Base-by-base conservation (phyloP, 2,329 filamentous ascomycete genomes). In the Ophiostoma quercus region DNA sequence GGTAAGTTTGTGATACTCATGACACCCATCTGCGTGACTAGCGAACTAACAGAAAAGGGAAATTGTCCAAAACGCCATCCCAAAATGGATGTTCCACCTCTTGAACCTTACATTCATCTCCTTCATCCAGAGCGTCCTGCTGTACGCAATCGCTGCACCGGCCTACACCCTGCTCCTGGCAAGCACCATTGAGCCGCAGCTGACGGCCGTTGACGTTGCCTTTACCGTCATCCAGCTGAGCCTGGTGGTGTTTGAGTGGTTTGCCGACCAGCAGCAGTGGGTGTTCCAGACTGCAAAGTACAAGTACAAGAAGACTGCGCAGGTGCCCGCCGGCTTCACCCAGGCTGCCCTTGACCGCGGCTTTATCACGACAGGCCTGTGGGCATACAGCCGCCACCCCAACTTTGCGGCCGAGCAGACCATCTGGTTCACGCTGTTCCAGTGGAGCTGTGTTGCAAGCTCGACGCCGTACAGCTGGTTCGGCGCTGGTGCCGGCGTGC, bases 241-340 rank as follows among this genome's bases (percentile, higher is more conserved):
- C 19, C 79, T 91, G 60, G 81, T 90, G 11, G 72, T 86, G 4
- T 84, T 86, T 67, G 94, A 97, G 76, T 92, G 86, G 79, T 86
- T 97, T 76, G 92, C 92, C 76, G 95, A 99, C 78, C 89, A 94
- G 73, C 92, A 97, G 78, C 94, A 97, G 80, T 99, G 94, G 94
- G 84, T 87, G 73, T 99, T 88, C 81, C 94, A 99, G 78, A 80
- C 81, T 19, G 94, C 93, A 67, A 98, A 97, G 81, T 81, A 85
- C 65, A 78, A 86, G 62, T 98, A 97, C 79, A 86, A 87, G 72
- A 83, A 87, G 72, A 90, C 88, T 1, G 92, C 88, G 67, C 90
- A 91, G 77, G 84, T 94, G 3, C 87, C 92, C 0, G 78, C 80
- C 5, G 84, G 80, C 29, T 93, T 85, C 78, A 84, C 83, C 0